phyloP scores from a whole-genome alignment of 78 protist genomes.

The Planoprotostelium fungivorum region DNA sequence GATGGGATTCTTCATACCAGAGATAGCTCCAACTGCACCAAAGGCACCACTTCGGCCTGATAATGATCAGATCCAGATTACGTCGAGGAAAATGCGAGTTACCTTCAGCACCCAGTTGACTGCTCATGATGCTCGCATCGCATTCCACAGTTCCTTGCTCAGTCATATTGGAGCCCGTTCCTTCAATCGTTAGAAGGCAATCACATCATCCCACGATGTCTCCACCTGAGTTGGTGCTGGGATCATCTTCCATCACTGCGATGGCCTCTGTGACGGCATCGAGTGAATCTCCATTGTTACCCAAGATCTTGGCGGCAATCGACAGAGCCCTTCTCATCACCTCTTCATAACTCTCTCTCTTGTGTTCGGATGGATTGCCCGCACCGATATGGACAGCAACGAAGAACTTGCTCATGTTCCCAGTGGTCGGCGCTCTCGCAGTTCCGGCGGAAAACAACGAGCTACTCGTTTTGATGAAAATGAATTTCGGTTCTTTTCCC shows the following conservation, averaged over 20 bases:
- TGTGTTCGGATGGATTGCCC: constrained; percentile 38
- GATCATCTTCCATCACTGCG: constrained; percentile 39
- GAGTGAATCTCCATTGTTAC: constrained; percentile 8
- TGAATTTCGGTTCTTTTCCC: too few species aligned
- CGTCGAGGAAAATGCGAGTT: constrained; percentile 2
- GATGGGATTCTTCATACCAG: constrained; percentile 59
- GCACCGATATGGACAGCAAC: constrained; percentile 58
- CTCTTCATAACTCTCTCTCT: constrained; percentile 9
- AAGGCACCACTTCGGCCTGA: constrained; percentile 39
- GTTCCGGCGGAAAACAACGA: too few species aligned
- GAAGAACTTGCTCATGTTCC: background rate
- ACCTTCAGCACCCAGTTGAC: constrained; percentile 20
- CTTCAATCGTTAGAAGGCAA: background rate
- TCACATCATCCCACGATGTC: background rate
- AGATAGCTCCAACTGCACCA: constrained; percentile 49
- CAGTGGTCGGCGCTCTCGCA: too few species aligned
- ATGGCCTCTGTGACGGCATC: constrained; percentile 30
- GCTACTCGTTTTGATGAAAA: too few species aligned
- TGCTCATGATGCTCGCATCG: constrained; percentile 53
- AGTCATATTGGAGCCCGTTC: constrained; percentile 40
- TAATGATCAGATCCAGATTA: background rate
- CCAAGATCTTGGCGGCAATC: background rate
- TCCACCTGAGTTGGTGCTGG: constrained; percentile 45
- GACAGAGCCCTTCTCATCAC: constrained; percentile 7
- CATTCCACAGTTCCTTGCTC: constrained; percentile 48